Evolutionary conservation across 305 asterid genomes (phyloP).

Genomic region (Vinca major): DNA sequence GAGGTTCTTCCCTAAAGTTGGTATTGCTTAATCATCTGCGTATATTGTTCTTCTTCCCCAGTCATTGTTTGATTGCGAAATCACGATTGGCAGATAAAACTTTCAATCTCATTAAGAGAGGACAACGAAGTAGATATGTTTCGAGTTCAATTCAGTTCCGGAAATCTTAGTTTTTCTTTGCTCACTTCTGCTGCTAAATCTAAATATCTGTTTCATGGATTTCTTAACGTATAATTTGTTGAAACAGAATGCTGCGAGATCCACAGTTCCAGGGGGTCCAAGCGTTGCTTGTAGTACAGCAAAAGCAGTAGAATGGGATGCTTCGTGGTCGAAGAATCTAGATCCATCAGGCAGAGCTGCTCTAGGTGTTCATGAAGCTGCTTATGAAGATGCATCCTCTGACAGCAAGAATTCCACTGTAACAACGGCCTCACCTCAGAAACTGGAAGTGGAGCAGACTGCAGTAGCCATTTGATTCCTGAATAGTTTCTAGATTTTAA

Average conservation of each 20-base stretch:
- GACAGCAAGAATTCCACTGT: slow-evolving; percentile 12
- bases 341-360: slow-evolving; percentile 98
- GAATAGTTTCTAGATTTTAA: neutral
- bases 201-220: too few species aligned
- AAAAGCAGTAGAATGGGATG: slow-evolving; percentile 97
- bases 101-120: too few species aligned
- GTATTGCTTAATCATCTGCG: slow-evolving; percentile 11
- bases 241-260: slow-evolving; percentile 75
- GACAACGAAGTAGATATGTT: too few species aligned
- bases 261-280: slow-evolving; percentile 92
- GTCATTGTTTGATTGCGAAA: too few species aligned
- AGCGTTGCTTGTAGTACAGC: slow-evolving; percentile 93
- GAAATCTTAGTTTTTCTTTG: too few species aligned
- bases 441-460: slow-evolving; percentile 23
- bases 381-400: slow-evolving; percentile 37
- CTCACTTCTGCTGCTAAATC: too few species aligned
- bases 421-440: slow-evolving; percentile 9
- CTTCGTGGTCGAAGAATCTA: slow-evolving; percentile 82
- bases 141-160: too few species aligned
- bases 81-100: too few species aligned
- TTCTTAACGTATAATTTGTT: neutral
- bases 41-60: neutral
- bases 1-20: slow-evolving; percentile 87
- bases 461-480: slow-evolving; percentile 19
- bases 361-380: slow-evolving; percentile 75